phyloP scores from a whole-genome alignment of 106 monocot genomes.

The Xerophyta viscosa region DNA sequence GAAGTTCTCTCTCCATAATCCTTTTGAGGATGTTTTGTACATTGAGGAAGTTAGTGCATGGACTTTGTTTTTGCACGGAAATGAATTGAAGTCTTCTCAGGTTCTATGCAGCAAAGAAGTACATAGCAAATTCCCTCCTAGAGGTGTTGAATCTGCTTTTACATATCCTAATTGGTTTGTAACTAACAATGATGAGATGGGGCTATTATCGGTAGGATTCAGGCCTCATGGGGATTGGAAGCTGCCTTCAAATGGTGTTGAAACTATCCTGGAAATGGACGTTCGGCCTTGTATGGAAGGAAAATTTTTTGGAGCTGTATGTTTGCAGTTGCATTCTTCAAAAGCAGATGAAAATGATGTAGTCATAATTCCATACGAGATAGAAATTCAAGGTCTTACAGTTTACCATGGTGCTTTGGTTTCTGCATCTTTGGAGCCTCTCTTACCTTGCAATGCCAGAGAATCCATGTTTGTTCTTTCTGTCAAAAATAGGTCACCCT shows the following conservation, averaged over 20 bases:
- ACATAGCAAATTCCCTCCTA: neutral
- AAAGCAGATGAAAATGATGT: constrained; percentile 16
- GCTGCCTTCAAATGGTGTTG: constrained; percentile 26
- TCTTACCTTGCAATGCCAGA: constrained; percentile 15
- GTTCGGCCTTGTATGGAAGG: constrained; percentile 31
- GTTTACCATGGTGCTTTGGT: constrained; percentile 19
- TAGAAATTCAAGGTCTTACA: constrained; percentile 24
- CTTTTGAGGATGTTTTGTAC: constrained; percentile 41
- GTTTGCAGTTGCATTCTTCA: constrained; percentile 31
- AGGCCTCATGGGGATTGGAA: constrained; percentile 47
- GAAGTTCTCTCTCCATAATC: constrained; percentile 61
- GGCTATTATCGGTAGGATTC: constrained; percentile 23
- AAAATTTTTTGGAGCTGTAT: constrained; percentile 48
- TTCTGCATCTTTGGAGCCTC: constrained; percentile 33
- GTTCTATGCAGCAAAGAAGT: constrained; percentile 32
- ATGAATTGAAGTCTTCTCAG: constrained; percentile 18
- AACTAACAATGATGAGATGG: constrained; percentile 10
- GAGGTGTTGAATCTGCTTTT: constrained; percentile 1
- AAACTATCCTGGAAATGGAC: constrained; percentile 35
- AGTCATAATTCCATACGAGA: constrained; percentile 50
- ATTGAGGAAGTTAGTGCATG: constrained; percentile 54
- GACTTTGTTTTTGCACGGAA: constrained; percentile 33
- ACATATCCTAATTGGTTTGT: constrained; percentile 12
- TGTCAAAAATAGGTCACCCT: constrained; percentile 30
- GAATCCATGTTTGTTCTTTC: constrained; percentile 31